Percentiles rank a stretch among this genome's conserved stretches.
Evolutionary conservation across 805 yeast species (phyloP).

Genomic region (Cyberlindnera xishuangbannaensis): DNA sequence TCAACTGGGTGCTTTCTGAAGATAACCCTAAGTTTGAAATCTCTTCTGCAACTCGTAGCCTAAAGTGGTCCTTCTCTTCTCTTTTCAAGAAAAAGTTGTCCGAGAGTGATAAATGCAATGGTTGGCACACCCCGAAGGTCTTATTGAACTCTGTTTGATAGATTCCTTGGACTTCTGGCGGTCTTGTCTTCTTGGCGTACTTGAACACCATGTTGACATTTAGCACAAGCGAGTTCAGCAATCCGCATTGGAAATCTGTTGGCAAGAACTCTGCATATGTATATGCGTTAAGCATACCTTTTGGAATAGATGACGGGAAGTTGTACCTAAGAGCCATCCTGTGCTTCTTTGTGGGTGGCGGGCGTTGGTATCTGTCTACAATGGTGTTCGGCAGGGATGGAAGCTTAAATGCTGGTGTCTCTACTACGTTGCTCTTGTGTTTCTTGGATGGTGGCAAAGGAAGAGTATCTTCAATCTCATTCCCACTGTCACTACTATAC

Average conservation of each 20-base stretch:
- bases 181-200: conserved; percentile 2
- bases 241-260: not conserved
- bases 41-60: not conserved
- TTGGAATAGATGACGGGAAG: conserved; percentile 1
- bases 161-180: conserved; percentile 7
- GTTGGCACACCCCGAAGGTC: conserved; percentile 2
- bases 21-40: not conserved
- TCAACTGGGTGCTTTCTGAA: not conserved
- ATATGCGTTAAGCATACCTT: conserved; percentile 7
- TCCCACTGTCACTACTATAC: not conserved
- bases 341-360: conserved; percentile 1
- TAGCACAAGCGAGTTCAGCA: conserved; percentile 1
- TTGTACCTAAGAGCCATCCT: conserved; percentile 7
- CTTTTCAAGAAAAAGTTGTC: conserved; percentile 10
- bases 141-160: conserved; percentile 2
- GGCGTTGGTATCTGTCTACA: conserved; percentile 1
- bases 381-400: conserved; percentile 14
- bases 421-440: no score
- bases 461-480: no score
- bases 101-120: conserved; percentile 14
- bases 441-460: no score
- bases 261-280: conserved; percentile 10
- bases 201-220: conserved; percentile 12
- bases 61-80: conserved; percentile 3
- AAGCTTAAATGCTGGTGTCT: not conserved